Conservation (phyloP, 2,329 filamentous ascomycete genomes). For the Phoma sp. region DNA sequence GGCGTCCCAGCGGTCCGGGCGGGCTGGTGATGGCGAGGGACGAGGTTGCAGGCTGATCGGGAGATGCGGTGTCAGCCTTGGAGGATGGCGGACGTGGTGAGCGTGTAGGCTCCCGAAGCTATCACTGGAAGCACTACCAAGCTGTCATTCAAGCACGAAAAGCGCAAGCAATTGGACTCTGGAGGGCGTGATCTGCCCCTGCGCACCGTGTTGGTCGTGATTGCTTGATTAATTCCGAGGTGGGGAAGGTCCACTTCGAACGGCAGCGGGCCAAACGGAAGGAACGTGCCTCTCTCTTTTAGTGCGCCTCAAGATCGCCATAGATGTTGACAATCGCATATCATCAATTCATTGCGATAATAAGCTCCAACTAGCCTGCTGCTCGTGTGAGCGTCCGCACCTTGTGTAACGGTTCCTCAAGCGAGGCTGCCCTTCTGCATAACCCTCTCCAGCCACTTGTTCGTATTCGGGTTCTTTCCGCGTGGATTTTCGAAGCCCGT, state of each 20-base stretch:
- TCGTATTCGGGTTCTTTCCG: not conserved
- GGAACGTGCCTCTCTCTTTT: slow-evolving; percentile 16
- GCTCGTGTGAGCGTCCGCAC: not conserved
- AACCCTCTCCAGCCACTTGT: not conserved
- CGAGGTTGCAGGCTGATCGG: slow-evolving; percentile 18
- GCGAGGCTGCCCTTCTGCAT: not conserved
- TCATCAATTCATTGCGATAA: not conserved
- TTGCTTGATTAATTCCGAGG: slow-evolving; percentile 15
- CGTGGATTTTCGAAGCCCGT: not conserved
- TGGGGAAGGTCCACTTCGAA: slow-evolving; percentile 9
- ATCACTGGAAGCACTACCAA: not conserved
- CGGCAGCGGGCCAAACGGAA: slow-evolving; percentile 19
- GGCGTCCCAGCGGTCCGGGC: slow-evolving; percentile 33
- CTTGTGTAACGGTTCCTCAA: not conserved
- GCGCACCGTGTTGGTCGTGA: slow-evolving; percentile 19
- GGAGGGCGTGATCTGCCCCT: not conserved
- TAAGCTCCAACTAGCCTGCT: not conserved
- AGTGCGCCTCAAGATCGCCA: slow-evolving; percentile 8
- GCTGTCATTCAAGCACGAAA: not conserved
- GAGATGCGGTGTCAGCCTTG: slow-evolving; percentile 16
- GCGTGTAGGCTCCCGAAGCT: not conserved
- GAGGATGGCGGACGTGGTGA: not conserved
- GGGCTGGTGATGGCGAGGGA: slow-evolving; percentile 20
- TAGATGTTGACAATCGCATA: not conserved
- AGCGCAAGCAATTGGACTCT: not conserved